Percentiles rank a stretch among this genome's conserved stretches.
Conservation (phyloP, 768 basidiomycete species). For the Termitomyces sp. region DNA sequence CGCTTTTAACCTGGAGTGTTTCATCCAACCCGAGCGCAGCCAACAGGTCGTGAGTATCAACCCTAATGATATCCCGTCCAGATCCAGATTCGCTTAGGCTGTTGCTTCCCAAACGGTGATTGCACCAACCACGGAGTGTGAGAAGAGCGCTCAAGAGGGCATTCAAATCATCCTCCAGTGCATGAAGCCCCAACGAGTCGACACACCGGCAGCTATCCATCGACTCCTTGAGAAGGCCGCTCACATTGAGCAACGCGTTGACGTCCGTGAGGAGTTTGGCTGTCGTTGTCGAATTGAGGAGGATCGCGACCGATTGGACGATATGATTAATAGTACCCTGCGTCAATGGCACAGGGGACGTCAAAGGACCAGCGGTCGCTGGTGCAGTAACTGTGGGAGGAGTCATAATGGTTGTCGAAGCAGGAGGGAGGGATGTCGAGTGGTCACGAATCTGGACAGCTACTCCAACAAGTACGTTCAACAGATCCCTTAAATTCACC, state of each 20-base stretch:
- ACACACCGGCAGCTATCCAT: slow-evolving; percentile 12
- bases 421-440: slow-evolving; percentile 10
- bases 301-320: slow-evolving; percentile 8
- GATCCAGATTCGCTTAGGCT: not conserved
- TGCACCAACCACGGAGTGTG: slow-evolving; percentile 10
- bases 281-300: slow-evolving; percentile 10
- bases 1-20: slow-evolving; percentile 6
- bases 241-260: slow-evolving; percentile 7
- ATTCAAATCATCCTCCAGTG: slow-evolving; percentile 8
- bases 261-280: slow-evolving; percentile 7
- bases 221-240: not conserved
- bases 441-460: slow-evolving; percentile 7
- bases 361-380: not conserved
- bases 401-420: not conserved
- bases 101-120: not conserved
- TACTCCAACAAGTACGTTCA: slow-evolving; percentile 7
- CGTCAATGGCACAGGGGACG: not conserved
- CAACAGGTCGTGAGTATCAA: slow-evolving; percentile 14
- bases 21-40: slow-evolving; percentile 11
- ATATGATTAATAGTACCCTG: slow-evolving; percentile 10
- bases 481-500: slow-evolving; percentile 5
- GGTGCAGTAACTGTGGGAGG: not conserved
- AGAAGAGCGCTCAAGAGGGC: slow-evolving; percentile 9
- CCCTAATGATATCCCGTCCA: slow-evolving; percentile 4
- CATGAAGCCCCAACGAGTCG: slow-evolving; percentile 7